Conservation (phyloP, 176 grass and related monocot species). For the Rhynchospora tenuis region DNA sequence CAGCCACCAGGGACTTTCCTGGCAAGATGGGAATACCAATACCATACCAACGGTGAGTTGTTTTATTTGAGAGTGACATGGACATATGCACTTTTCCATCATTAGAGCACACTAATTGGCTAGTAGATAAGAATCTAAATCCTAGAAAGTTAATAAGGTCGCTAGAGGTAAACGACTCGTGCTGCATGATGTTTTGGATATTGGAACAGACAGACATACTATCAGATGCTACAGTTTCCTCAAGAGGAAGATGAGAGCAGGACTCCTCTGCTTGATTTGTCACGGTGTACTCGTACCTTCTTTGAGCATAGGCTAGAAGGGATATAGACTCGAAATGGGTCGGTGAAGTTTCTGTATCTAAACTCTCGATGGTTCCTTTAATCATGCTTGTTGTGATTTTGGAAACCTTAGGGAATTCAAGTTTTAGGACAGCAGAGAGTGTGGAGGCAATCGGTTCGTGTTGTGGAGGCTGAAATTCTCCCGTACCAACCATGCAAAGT, state of each 20-base stretch:
- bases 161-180: conserved; percentile 30
- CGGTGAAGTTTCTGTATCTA: not conserved
- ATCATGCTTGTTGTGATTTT: conserved; percentile 51
- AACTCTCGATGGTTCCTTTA: conserved; percentile 45
- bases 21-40: conserved; percentile 35
- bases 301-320: conserved; percentile 53
- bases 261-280: conserved; percentile 35
- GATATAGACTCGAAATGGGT: conserved; percentile 35
- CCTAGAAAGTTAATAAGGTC: conserved; percentile 15
- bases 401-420: conserved; percentile 36
- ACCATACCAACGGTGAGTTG: not conserved
- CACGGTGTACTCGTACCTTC: conserved; percentile 44
- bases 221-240: not conserved
- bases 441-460: conserved; percentile 27
- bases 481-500: conserved; percentile 78
- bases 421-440: conserved; percentile 44
- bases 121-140: conserved; percentile 39
- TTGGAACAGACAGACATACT: conserved; percentile 33
- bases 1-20: conserved; percentile 45
- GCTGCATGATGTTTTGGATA: conserved; percentile 28
- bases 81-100: conserved; percentile 50
- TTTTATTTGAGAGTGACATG: conserved; percentile 50
- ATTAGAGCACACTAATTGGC: conserved; percentile 38
- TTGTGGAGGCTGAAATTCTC: conserved; percentile 26
- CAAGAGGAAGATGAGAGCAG: conserved; percentile 31